These are phyloP conservation scores for Cardiosporidium cionae DNA, from an alignment of 169 alveolate species.

Conservation along the genomic window DNA sequence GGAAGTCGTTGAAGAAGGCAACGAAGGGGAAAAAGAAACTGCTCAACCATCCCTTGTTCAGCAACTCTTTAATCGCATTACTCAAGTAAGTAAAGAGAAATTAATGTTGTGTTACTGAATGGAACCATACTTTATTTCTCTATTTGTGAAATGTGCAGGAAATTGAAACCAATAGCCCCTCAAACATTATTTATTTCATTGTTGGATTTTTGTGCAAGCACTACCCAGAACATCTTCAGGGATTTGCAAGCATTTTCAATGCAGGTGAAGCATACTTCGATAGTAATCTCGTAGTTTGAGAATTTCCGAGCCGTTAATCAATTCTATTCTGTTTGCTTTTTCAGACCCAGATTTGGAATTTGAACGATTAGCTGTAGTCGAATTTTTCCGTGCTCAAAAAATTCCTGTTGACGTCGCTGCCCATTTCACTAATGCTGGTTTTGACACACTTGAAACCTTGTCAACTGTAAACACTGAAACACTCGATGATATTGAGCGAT, in stretches of 20 bases:
- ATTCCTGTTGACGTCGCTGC: conserved; percentile 70
- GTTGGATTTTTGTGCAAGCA: conserved; percentile 47
- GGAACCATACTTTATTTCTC: no score
- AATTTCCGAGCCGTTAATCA: no score
- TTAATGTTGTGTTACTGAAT: no score
- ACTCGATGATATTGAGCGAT: conserved; percentile 68
- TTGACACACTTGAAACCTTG: conserved; percentile 74
- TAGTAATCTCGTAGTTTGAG: neutral
- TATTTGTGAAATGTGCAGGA: conserved; percentile 18
- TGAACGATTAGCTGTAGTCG: conserved; percentile 61
- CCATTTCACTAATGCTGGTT: conserved; percentile 75
- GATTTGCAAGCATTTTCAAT: conserved; percentile 39
- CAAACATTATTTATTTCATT: conserved; percentile 34
- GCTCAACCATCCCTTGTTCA: no score
- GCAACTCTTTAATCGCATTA: no score
- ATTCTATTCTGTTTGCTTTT: neutral
- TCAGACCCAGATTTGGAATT: conserved; percentile 72
- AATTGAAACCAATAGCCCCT: conserved; percentile 33
- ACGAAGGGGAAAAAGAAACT: no score
- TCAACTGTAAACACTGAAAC: conserved; percentile 65
- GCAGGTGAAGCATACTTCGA: conserved; percentile 8
- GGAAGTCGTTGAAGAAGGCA: no score
- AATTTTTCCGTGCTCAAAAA: conserved; percentile 66
- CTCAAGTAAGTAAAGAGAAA: no score
- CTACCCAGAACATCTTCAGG: conserved; percentile 42